Percentiles rank a stretch among this genome's conserved stretches.
These are phyloP conservation scores for Pestalotiopsis sp. DNA, from an alignment of 2,329 filamentous ascomycete species.

Conservation along the genomic window DNA sequence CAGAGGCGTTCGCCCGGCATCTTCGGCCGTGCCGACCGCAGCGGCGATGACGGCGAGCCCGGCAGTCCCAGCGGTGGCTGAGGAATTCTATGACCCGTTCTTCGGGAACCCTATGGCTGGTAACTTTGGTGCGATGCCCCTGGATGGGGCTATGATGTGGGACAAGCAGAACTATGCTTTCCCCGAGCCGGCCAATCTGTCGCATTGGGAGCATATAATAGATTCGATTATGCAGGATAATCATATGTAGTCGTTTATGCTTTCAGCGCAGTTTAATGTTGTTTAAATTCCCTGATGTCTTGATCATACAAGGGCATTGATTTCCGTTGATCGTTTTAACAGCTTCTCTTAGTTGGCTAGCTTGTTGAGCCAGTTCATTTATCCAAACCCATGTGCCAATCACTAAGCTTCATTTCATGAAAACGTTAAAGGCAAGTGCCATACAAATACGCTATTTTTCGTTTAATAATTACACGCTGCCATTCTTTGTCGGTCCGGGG, in stretches of 20 bases:
- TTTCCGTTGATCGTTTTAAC: too few relatives aligned
- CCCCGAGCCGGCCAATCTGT: constrained; percentile 12
- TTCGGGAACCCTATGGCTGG: background rate
- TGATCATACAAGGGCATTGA: too few relatives aligned
- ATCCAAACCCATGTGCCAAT: too few relatives aligned
- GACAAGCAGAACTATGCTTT: constrained; percentile 17
- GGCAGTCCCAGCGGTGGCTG: background rate
- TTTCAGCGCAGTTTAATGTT: too few relatives aligned
- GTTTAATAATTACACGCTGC: background rate
- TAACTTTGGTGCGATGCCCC: background rate
- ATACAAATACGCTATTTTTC: too few relatives aligned
- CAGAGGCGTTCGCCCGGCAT: background rate
- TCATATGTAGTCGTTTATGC: background rate
- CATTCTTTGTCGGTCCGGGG: background rate
- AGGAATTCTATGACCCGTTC: background rate
- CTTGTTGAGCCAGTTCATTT: too few relatives aligned
- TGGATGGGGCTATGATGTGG: constrained; percentile 15
- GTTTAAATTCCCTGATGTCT: too few relatives aligned
- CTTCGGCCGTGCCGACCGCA: background rate
- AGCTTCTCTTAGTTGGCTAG: too few relatives aligned
- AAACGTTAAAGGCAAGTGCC: too few relatives aligned
- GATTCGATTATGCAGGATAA: constrained; percentile 15
- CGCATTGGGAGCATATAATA: constrained; percentile 14
- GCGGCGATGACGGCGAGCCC: too few relatives aligned
- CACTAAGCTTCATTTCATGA: too few relatives aligned